phyloP scores from a whole-genome alignment of 2,329 filamentous ascomycete species.

The Talaromyces sp. region DNA sequence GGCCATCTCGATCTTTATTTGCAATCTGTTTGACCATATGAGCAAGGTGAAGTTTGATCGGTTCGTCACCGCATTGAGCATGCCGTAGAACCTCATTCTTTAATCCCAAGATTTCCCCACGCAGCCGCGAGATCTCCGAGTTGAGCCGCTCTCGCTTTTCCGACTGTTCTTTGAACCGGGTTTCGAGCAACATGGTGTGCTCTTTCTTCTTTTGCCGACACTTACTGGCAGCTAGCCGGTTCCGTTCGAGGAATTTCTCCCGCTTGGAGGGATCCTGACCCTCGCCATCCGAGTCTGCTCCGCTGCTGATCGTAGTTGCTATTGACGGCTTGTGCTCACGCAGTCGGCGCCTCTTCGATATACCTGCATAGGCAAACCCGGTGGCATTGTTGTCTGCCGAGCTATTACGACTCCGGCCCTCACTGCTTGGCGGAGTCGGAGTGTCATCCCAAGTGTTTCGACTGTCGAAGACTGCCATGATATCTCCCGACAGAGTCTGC shows the following conservation, averaged over 20 bases:
- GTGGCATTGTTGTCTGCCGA: constrained; percentile 8
- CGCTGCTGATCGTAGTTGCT: constrained; percentile 24
- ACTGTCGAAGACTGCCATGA: constrained; percentile 8
- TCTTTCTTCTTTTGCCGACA: constrained; percentile 63
- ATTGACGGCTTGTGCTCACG: constrained; percentile 20
- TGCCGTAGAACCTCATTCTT: constrained; percentile 42
- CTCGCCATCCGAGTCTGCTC: constrained; percentile 24
- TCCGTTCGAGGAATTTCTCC: constrained; percentile 56
- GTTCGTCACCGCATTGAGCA: constrained; percentile 37
- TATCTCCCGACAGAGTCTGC: constrained; percentile 6
- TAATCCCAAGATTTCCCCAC: constrained; percentile 36
- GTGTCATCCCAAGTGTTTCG: constrained; percentile 18
- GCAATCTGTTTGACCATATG: constrained; percentile 39
- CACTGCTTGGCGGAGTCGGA: constrained; percentile 18
- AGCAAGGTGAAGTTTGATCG: constrained; percentile 36
- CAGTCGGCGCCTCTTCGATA: constrained; percentile 23
- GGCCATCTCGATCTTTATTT: constrained; percentile 25
- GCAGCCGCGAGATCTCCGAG: constrained; percentile 34
- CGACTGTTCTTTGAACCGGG: constrained; percentile 34
- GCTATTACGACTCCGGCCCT: constrained; percentile 11
- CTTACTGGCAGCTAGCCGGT: constrained; percentile 58
- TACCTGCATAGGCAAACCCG: background rate
- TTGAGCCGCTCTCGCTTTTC: constrained; percentile 33
- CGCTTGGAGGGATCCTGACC: constrained; percentile 38
- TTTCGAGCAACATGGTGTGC: constrained; percentile 52